Percentiles rank a stretch among this genome's conserved stretches.
Conservation (phyloP, 2,329 filamentous ascomycete genomes). For the Ceratocystis lukuohia region DNA sequence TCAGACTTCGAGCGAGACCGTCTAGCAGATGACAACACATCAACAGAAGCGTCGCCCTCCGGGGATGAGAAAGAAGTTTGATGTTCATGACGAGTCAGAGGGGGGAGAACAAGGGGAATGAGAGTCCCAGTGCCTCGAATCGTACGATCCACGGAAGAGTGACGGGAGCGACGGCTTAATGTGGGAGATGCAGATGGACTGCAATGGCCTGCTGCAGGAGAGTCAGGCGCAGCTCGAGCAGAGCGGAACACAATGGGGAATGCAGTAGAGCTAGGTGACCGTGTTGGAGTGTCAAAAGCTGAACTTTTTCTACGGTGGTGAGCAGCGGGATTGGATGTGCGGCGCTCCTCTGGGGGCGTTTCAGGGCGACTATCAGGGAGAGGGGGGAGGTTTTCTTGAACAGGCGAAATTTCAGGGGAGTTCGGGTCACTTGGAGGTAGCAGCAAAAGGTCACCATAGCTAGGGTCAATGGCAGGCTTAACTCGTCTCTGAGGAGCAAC, state of each 20-base stretch:
- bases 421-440: conserved; percentile 47
- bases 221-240: conserved; percentile 33
- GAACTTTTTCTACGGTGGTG: conserved; percentile 7
- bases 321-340: not conserved
- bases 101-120: conserved; percentile 26
- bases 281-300: conserved; percentile 4
- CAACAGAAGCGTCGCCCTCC: not conserved
- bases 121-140: conserved; percentile 10
- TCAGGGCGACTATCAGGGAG: conserved; percentile 49
- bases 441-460: conserved; percentile 51
- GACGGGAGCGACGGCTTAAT: conserved; percentile 25
- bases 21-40: not conserved
- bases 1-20: conserved; percentile 9
- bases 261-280: conserved; percentile 43
- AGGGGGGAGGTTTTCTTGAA: conserved; percentile 30
- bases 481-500: conserved; percentile 41
- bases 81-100: conserved; percentile 24
- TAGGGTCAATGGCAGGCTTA: conserved; percentile 53
- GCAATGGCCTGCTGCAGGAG: conserved; percentile 24
- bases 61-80: conserved; percentile 4
- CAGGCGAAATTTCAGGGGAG: conserved; percentile 30
- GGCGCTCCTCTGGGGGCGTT: conserved; percentile 28
- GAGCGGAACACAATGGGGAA: conserved; percentile 44
- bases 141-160: conserved; percentile 27
- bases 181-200: conserved; percentile 11